Conservation (phyloP, 805 yeast species). For the Teunomyces stri region DNA sequence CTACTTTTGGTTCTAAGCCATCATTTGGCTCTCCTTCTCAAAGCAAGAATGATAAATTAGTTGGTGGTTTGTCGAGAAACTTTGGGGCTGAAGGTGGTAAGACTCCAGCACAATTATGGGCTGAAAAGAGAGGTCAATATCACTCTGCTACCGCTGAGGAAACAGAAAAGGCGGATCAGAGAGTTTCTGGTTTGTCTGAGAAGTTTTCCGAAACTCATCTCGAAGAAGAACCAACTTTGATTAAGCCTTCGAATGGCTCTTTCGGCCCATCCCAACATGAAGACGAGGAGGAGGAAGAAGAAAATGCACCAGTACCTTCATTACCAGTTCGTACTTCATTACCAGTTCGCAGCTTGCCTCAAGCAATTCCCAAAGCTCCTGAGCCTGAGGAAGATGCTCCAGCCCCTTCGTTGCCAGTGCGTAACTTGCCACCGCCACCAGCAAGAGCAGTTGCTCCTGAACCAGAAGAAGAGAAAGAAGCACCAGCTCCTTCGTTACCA, state of each 20-base stretch:
- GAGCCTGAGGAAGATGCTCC: constrained; percentile 3
- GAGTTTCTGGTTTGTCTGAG: neutral
- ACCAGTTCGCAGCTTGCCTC: constrained; percentile 12
- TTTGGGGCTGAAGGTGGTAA: constrained; percentile 73
- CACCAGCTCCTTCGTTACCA: constrained; percentile 14
- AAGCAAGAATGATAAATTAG: constrained; percentile 37
- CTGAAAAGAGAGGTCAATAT: constrained; percentile 77
- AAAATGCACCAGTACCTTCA: constrained; percentile 21
- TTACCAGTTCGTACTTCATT: constrained; percentile 13
- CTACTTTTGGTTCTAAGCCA: constrained; percentile 37
- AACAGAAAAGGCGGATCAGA: constrained; percentile 13
- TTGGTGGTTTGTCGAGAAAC: constrained; percentile 59
- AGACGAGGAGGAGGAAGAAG: constrained; percentile 24
- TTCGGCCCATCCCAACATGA: constrained; percentile 19
- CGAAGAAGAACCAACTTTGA: constrained; percentile 18
- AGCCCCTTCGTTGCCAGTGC: constrained; percentile 14
- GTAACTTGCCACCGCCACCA: constrained; percentile 14
- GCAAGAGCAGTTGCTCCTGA: constrained; percentile 8
- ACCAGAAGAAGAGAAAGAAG: constrained; percentile 14
- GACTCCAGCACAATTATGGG: constrained; percentile 96
- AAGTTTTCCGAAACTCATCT: neutral
- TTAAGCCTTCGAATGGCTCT: constrained; percentile 7
- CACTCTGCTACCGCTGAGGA: constrained; percentile 36
- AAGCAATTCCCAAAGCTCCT: constrained; percentile 9
- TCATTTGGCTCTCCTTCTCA: constrained; percentile 26